These are phyloP conservation scores for Ambrosia artemisiifolia DNA, from an alignment of 129 eudicot genomes.

Conservation along the genomic window DNA sequence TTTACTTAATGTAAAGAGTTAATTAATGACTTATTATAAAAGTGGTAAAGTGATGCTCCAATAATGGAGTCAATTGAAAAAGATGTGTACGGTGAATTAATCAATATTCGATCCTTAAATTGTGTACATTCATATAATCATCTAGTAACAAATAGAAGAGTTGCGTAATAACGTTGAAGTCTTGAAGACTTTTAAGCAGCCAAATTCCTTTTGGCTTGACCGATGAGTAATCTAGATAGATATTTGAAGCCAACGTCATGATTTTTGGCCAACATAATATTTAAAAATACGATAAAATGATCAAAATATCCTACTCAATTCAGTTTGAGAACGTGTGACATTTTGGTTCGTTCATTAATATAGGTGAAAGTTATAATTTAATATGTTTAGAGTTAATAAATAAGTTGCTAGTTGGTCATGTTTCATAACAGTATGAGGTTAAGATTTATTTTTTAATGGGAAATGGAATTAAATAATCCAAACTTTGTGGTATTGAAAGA, in stretches of 20 bases:
- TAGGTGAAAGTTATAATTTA: no score
- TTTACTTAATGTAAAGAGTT: neutral
- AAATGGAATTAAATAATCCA: no score
- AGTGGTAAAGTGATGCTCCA: neutral
- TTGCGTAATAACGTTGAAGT: neutral
- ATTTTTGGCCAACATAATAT: neutral
- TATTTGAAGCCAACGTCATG: neutral
- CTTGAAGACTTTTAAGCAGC: neutral
- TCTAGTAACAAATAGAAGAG: neutral
- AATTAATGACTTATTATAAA: neutral
- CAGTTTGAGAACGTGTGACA: no score
- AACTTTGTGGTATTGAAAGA: no score
- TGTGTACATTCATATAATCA: conserved; percentile 1
- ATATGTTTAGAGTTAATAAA: no score
- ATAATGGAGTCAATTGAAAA: neutral
- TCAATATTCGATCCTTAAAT: neutral
- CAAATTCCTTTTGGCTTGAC: neutral
- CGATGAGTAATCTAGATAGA: neutral
- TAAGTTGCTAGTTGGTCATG: no score
- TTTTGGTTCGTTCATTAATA: no score
- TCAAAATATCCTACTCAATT: no score
- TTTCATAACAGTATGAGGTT: no score
- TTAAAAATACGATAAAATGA: no score
- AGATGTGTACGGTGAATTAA: neutral
- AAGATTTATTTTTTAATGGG: no score